Percentiles rank a stretch among this genome's conserved stretches.
Evolutionary conservation across 139 green algal genomes (phyloP).

Genomic region (Dunaliella primolecta): DNA sequence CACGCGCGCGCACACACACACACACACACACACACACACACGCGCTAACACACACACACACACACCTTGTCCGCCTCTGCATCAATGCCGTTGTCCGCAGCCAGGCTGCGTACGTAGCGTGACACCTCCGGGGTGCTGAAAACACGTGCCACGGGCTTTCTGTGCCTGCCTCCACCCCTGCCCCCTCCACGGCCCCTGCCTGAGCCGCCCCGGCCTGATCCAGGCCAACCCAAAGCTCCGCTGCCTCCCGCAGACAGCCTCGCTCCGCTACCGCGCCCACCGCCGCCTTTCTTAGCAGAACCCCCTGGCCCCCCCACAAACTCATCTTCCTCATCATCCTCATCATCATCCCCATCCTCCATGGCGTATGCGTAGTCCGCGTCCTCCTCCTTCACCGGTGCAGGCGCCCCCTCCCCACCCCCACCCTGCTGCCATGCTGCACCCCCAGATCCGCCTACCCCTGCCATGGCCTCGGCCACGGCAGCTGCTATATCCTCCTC

Average conservation of each 20-base stretch:
- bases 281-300: neutral
- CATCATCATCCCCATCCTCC: slow-evolving; percentile 6
- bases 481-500: neutral
- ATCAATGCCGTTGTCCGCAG: slow-evolving; percentile 3
- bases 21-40: neutral
- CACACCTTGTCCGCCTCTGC: neutral
- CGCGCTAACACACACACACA: neutral
- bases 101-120: neutral
- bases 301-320: neutral
- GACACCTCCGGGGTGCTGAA: neutral
- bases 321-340: neutral
- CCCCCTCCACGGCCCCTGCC: neutral
- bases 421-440: too few species aligned
- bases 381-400: slow-evolving; percentile 3
- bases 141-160: neutral
- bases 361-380: neutral
- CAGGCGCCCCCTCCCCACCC: too few species aligned
- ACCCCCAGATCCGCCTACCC: neutral
- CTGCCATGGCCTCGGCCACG: neutral
- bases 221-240: neutral
- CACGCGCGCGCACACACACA: neutral
- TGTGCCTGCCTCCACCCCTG: neutral
- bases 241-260: neutral
- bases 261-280: neutral
- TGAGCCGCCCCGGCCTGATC: neutral